Base-by-base conservation (phyloP, 1,139 yeast species). In the Citeromyces siamensis region DNA sequence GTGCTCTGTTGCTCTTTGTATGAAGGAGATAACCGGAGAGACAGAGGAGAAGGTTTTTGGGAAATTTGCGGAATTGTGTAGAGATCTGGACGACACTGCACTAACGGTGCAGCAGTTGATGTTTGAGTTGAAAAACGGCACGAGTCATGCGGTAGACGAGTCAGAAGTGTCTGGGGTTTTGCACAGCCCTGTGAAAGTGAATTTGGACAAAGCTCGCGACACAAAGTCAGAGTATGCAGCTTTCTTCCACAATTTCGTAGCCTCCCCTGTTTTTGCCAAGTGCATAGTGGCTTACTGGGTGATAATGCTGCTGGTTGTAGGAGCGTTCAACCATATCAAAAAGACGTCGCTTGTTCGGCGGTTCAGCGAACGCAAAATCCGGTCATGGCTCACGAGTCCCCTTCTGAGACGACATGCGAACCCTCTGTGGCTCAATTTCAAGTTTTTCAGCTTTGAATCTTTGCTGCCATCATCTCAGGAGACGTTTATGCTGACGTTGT, bases 401-500 rank as follows among this genome's bases (percentile, higher is more conserved):
- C 39, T 47, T 1, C 32, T 47, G 7, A 52, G 53, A 3, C 36
- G 36, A n/a, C 50, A 47, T 39, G 37, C 40, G 19, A 44, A 44
- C 35, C 49, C 50, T 3, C 46, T 42, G 41, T 45, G 42, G 21
- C 18, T 44, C 3, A n/a, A n/a, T n/a, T n/a, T n/a, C n/a, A n/a
- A n/a, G n/a, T n/a, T n/a, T n/a, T 40, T 45, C 35, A 46, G 46
- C 1, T 2, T 23, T 12, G 22, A 46, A 12, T 6, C 31, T 37
- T 22, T 48, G 20, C 36, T 50, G 5, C 56, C 56, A 13, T 48
- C 55, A 10, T 41, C 46, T 4, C 47, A 48, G 26, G 55, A 50
- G 35, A 37, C 48, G 2, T 12, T 46, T 4, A 41, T 45, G 7
- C 35, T 50, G 16, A 2, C 34, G 2, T 22, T 37, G 3, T 52